Percentiles rank a stretch among this genome's conserved stretches.
phyloP scores from a whole-genome alignment of 352 stramenopile genomes.

The Phytophthora pluvialis region DNA sequence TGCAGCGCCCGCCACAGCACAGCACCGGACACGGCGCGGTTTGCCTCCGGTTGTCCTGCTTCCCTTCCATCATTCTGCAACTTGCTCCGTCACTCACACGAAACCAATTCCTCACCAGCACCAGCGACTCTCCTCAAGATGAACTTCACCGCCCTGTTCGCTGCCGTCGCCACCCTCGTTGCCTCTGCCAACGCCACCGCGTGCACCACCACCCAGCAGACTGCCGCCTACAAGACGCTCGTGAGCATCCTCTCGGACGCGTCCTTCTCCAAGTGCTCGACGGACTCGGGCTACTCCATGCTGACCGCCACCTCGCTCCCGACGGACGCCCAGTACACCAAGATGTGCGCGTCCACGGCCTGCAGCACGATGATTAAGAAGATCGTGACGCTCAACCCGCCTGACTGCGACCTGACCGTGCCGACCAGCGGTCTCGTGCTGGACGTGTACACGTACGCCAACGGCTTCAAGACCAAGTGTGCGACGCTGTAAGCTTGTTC shows the following conservation, averaged over 20 bases:
- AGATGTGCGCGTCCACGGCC: conserved; percentile 34
- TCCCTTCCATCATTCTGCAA: conserved; percentile 30
- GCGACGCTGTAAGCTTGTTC: not conserved
- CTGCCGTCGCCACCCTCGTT: conserved; percentile 21
- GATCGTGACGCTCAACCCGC: not conserved
- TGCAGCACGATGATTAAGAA: conserved; percentile 31
- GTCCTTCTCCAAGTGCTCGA: conserved; percentile 29
- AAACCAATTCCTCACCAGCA: no score
- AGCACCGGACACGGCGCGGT: no score
- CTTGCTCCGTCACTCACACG: conserved; percentile 14
- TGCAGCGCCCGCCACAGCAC: no score
- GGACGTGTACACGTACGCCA: not conserved
- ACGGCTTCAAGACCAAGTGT: not conserved
- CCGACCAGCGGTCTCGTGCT: conserved; percentile 1
- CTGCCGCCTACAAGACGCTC: conserved; percentile 26
- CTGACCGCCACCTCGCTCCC: conserved; percentile 31
- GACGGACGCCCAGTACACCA: conserved; percentile 24
- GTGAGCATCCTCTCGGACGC: conserved; percentile 26
- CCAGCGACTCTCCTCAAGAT: conserved; percentile 22
- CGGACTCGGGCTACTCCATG: conserved; percentile 35
- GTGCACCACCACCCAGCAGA: conserved; percentile 30
- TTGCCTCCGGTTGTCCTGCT: no score
- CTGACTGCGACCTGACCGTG: conserved; percentile 1
- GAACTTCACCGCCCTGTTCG: conserved; percentile 29
- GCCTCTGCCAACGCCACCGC: conserved; percentile 17